Conservation (phyloP, 768 basidiomycete genomes). For the Auricularia auricula-judae region DNA sequence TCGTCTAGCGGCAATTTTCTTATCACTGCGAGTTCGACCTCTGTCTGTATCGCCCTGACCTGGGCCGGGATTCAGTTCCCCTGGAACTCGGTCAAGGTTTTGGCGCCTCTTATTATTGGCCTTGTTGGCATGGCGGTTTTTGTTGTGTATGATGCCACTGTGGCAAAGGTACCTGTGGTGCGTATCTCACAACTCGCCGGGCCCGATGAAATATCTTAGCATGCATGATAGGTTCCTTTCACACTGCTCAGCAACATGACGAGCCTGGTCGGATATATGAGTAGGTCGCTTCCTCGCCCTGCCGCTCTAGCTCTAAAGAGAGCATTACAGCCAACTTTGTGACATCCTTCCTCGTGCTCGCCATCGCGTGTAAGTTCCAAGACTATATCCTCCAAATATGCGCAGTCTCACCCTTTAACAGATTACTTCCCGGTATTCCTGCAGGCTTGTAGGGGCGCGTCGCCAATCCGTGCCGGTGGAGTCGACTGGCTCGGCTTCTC, state of each 20-base stretch:
- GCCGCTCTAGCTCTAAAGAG: not conserved
- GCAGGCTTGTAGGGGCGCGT: conserved; percentile 17
- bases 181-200: conserved; percentile 2
- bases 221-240: not conserved
- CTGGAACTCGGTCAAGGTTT: conserved; percentile 29
- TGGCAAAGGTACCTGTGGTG: conserved; percentile 25
- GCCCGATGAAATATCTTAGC: not conserved
- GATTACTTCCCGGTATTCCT: conserved; percentile 22
- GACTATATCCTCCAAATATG: not conserved
- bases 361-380: not conserved
- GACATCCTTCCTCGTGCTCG: not conserved
- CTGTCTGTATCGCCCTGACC: conserved; percentile 23
- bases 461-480: conserved; percentile 25
- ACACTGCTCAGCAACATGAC: not conserved
- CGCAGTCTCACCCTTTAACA: not conserved
- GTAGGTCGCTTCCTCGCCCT: too few species aligned
- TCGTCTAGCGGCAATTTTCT: conserved; percentile 25
- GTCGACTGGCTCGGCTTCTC: conserved; percentile 27
- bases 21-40: conserved; percentile 19
- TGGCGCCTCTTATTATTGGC: conserved; percentile 33
- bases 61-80: conserved; percentile 32
- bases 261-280: not conserved
- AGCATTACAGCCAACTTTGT: not conserved
- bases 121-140: conserved; percentile 25
- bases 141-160: conserved; percentile 24